Base-by-base conservation (phyloP, 768 basidiomycete species). In the Hydnum rufescens region DNA sequence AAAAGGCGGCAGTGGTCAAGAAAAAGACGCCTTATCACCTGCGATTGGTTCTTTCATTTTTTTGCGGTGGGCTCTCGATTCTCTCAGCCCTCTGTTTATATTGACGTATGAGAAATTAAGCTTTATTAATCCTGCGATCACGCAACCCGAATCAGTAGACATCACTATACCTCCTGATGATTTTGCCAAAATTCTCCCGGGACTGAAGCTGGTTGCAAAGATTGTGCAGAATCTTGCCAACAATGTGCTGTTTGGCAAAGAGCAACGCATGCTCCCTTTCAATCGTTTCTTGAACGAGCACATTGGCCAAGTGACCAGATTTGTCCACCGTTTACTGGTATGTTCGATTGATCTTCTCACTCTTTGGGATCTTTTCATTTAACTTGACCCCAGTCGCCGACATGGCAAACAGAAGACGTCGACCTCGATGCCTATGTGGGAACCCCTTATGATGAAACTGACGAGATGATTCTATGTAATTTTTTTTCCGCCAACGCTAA, bases 151-250 rank as follows among this genome's bases (percentile, higher is more conserved):
- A 59, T 76, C 68, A 5, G 76, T 95, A 18, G 92, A 95, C 59
- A 69, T 95, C 34, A 80, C 86, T 55, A 60, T 87, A 0, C 54
- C 59, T 2, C 82, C 84, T 0, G 81, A 80, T 32, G 70, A 73
- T 32, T 66, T 70, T 36, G 30, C 59, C 1, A 69, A 73, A 28
- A 71, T 84, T 51, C 79, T 84, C 18, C 77, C 82, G 39, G 88
- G 85, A 18, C 68, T 93, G 13, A 80, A 85, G 71, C 68, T 84
- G 46, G 81, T 95, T 57, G 84, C 87, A 42, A 95, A 92, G 67
- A 78, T 92, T 53, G 79, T 95, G 44, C 89, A 93, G 64, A 90
- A 87, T 60, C 66, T 95, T 29, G 89, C 89, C 19, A 96, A 95
- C 66, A 93, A 95, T 58, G 81, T 92, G 48, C 78, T 86, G 60